A percentile compares a stretch with the other conserved stretches of the same genome.
Conservation (phyloP, 2,329 filamentous ascomycete species). For the Phaeosphaeria sp. region DNA sequence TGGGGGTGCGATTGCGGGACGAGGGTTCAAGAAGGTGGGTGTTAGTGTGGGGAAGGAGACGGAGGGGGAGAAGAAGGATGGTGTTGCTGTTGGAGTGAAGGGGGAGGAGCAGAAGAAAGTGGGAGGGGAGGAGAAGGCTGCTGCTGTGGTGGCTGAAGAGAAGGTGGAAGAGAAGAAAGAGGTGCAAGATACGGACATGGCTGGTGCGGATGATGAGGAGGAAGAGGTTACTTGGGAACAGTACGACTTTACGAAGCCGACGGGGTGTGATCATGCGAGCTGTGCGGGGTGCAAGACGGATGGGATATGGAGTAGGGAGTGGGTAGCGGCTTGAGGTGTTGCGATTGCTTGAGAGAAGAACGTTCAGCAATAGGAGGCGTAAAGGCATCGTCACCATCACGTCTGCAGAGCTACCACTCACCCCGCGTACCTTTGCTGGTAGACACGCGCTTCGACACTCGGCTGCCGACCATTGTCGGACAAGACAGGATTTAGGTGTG, state of each 20-base stretch:
- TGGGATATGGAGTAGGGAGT: slow-evolving; percentile 27
- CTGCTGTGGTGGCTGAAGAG: slow-evolving; percentile 3
- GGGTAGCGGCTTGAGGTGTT: slow-evolving; percentile 6
- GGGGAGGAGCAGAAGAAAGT: slow-evolving; percentile 45
- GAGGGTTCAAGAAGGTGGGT: slow-evolving; percentile 75
- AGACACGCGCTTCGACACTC: too few relatives aligned
- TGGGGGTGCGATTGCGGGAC: slow-evolving; percentile 9
- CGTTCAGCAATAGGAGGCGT: neutral
- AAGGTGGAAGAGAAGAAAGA: slow-evolving; percentile 18
- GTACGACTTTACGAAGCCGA: slow-evolving; percentile 61
- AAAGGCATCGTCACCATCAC: neutral
- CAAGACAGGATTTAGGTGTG: too few relatives aligned
- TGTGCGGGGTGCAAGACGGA: slow-evolving; percentile 34
- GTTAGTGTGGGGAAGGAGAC: slow-evolving; percentile 26
- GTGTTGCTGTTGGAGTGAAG: neutral
- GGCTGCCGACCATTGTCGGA: too few relatives aligned
- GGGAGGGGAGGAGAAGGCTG: slow-evolving; percentile 32
- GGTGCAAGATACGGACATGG: slow-evolving; percentile 40
- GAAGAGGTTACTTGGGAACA: slow-evolving; percentile 50
- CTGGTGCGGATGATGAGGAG: slow-evolving; percentile 27
- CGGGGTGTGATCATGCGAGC: slow-evolving; percentile 51
- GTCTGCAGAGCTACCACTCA: neutral
- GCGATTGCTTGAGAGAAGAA: neutral
- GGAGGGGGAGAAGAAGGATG: slow-evolving; percentile 11
- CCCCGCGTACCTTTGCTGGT: too few relatives aligned